Evolutionary conservation across 2,329 filamentous ascomycete species (phyloP).

Genomic region (Cyanodermella asteris): DNA sequence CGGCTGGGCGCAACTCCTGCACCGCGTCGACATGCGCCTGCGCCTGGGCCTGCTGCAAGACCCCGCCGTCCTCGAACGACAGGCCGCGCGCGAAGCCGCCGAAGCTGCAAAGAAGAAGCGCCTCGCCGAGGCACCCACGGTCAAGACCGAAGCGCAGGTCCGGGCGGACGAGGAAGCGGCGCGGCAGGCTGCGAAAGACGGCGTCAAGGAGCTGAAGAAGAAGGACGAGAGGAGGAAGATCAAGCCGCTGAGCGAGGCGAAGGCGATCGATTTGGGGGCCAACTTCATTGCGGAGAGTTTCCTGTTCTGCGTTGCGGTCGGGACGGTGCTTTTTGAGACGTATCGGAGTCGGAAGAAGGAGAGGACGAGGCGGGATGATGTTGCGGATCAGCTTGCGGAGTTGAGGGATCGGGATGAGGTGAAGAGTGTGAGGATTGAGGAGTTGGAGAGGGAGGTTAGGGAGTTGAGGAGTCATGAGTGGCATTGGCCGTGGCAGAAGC

Average conservation of each 20-base stretch:
- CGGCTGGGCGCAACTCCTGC: slow-evolving; percentile 39
- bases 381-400: slow-evolving; percentile 35
- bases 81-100: slow-evolving; percentile 26
- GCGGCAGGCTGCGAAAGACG: slow-evolving; percentile 19
- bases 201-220: slow-evolving; percentile 25
- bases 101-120: slow-evolving; percentile 32
- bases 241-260: slow-evolving; percentile 41
- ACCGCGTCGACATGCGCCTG: slow-evolving; percentile 46
- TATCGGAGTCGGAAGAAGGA: slow-evolving; percentile 40
- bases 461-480: too few species aligned
- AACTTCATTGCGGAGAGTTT: slow-evolving; percentile 49
- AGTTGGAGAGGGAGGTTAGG: slow-evolving; percentile 24
- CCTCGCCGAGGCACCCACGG: slow-evolving; percentile 28
- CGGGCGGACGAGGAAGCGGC: slow-evolving; percentile 31
- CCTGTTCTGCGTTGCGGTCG: slow-evolving; percentile 40
- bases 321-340: slow-evolving; percentile 39
- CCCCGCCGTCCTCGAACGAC: slow-evolving; percentile 26
- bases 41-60: slow-evolving; percentile 43
- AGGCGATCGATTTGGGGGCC: slow-evolving; percentile 46
- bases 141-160: slow-evolving; percentile 38
- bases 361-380: slow-evolving; percentile 34
- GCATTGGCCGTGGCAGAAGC: slow-evolving; percentile 17
- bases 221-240: slow-evolving; percentile 30
- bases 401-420: slow-evolving; percentile 29
- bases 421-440: slow-evolving; percentile 18